A percentile compares a stretch with the other conserved stretches of the same genome.
phyloP scores from a whole-genome alignment of 352 stramenopile genomes.

The Pythium dissimile region DNA sequence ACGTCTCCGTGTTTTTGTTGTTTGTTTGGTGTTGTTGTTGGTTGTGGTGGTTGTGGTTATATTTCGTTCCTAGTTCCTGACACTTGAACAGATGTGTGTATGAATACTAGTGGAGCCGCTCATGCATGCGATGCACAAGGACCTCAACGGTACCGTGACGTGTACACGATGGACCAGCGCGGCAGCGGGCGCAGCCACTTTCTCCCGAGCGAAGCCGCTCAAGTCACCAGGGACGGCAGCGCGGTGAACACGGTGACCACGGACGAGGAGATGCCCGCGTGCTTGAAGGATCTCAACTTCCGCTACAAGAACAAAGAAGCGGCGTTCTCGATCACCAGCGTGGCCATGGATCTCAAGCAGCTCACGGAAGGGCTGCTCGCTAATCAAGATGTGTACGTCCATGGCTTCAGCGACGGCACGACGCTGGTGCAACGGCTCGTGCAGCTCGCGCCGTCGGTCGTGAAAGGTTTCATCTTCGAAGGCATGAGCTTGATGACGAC shows the following conservation, averaged over 20 bases:
- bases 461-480: conserved; percentile 25
- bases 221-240: conserved; percentile 19
- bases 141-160: conserved; percentile 12
- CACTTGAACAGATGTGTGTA: neutral
- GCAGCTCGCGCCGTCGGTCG: conserved; percentile 13
- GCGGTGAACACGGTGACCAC: neutral
- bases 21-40: neutral
- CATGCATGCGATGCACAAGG: conserved; percentile 20
- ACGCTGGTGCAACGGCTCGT: conserved; percentile 17
- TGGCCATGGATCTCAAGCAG: conserved; percentile 29
- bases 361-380: conserved; percentile 22
- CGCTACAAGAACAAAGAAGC: conserved; percentile 30
- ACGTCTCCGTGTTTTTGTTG: neutral
- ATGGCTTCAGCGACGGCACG: conserved; percentile 32
- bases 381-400: conserved; percentile 24
- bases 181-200: conserved; percentile 37
- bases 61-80: no score
- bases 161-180: conserved; percentile 52
- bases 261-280: conserved; percentile 22
- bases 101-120: conserved; percentile 24
- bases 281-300: conserved; percentile 30
- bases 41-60: no score
- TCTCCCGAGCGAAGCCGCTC: conserved; percentile 32
- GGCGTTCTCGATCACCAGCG: conserved; percentile 40
- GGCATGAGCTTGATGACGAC: conserved; percentile 11